phyloP scores from a whole-genome alignment of 768 basidiomycete species.

The Phanerochaete sordida region DNA sequence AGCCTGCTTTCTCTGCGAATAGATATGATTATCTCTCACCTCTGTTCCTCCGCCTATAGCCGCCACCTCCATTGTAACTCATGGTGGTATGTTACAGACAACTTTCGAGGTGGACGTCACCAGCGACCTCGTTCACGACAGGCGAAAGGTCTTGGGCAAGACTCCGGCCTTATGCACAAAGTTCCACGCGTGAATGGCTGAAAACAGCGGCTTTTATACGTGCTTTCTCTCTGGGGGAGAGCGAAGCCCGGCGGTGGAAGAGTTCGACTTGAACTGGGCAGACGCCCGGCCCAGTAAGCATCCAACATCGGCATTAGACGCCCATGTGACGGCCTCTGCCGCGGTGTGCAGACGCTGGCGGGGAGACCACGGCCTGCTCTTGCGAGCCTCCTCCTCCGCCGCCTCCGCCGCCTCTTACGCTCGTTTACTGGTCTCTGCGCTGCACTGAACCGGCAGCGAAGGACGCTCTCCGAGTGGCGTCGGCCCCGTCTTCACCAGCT shows the following conservation, averaged over 20 bases:
- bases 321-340: background rate
- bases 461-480: background rate
- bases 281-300: background rate
- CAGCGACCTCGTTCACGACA: background rate
- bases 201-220: background rate
- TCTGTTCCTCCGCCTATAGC: constrained; percentile 17
- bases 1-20: background rate
- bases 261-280: background rate
- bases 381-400: background rate
- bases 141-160: background rate
- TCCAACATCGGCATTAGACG: background rate
- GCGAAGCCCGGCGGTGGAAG: background rate
- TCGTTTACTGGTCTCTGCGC: background rate
- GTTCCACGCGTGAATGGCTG: background rate
- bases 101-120: background rate
- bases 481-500: background rate
- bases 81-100: constrained; percentile 4
- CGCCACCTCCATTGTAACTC: constrained; percentile 21
- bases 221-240: background rate
- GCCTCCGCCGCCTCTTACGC: background rate
- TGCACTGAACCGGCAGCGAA: background rate
- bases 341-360: background rate
- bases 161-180: background rate
- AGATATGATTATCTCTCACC: constrained; percentile 20
- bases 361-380: background rate